Evolutionary conservation across 2,329 filamentous ascomycete species (phyloP).

Genomic region (Aspergillus clavatus): DNA sequence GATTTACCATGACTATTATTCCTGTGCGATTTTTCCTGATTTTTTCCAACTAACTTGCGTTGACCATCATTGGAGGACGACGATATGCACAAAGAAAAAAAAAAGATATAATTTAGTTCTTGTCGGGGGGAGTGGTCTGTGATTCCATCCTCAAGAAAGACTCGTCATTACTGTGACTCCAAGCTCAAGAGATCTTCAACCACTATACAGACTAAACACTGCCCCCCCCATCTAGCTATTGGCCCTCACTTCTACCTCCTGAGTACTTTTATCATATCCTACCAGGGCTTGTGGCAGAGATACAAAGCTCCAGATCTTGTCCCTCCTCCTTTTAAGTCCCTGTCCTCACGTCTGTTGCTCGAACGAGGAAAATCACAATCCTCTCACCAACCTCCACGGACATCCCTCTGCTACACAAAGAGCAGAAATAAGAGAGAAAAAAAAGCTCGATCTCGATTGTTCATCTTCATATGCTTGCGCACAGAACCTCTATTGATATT

Average conservation of each 20-base stretch:
- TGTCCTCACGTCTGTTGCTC: slow-evolving; percentile 1
- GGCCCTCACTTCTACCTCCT: slow-evolving; percentile 6
- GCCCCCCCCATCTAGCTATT: neutral
- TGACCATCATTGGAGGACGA: neutral
- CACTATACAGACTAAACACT: neutral
- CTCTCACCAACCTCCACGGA: slow-evolving; percentile 7
- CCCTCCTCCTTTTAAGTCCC: slow-evolving; percentile 5
- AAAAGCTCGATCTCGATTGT: slow-evolving; percentile 11
- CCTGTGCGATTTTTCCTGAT: neutral
- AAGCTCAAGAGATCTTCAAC: neutral
- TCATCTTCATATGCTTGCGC: slow-evolving; percentile 15
- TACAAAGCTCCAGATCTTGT: slow-evolving; percentile 13
- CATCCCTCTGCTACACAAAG: slow-evolving; percentile 13
- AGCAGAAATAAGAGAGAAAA: neutral
- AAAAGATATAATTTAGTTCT: neutral
- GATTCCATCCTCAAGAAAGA: neutral
- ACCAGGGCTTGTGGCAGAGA: neutral
- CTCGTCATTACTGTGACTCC: slow-evolving; percentile 5
- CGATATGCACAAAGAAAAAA: no score
- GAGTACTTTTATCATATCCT: neutral
- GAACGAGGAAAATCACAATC: neutral
- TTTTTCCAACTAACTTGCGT: neutral
- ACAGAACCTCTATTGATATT: slow-evolving; percentile 8
- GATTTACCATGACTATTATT: neutral
- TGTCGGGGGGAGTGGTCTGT: neutral